Evolutionary conservation across 1,284 basidiomycete genomes (phyloP).

Genomic region (Taiwanofungus camphoratus): DNA sequence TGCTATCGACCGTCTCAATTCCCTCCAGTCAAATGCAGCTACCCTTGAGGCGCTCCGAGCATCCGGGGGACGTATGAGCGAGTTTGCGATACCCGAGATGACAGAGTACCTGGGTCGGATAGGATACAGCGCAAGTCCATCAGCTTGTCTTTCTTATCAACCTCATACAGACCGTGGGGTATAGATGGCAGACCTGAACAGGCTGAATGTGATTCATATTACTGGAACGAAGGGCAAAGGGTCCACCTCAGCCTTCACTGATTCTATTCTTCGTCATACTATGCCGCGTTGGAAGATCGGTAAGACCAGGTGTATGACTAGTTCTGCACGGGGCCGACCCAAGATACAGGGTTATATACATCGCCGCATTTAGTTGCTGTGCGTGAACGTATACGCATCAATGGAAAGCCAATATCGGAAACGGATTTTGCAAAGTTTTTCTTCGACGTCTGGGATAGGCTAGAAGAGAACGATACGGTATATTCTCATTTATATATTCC

Average conservation of each 20-base stretch:
- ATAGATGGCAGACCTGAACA: conserved; percentile 80
- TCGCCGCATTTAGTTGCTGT: conserved; percentile 97
- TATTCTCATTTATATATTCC: conserved; percentile 14
- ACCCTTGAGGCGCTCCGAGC: conserved; percentile 81
- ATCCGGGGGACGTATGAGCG: conserved; percentile 64
- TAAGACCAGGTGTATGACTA: conserved; percentile 23
- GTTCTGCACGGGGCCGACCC: background rate
- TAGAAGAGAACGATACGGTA: conserved; percentile 67
- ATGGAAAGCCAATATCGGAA: conserved; percentile 87
- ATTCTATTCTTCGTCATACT: conserved; percentile 64
- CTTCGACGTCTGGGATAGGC: conserved; percentile 93
- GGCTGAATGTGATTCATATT: conserved; percentile 91
- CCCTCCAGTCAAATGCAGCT: conserved; percentile 92
- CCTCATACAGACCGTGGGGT: conserved; percentile 11
- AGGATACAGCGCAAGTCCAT: conserved; percentile 70
- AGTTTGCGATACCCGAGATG: conserved; percentile 84
- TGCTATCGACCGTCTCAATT: conserved; percentile 85
- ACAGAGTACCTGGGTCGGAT: conserved; percentile 85
- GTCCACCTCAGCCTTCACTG: conserved; percentile 90
- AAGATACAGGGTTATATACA: conserved; percentile 79
- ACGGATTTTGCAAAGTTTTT: conserved; percentile 87
- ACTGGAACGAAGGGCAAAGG: conserved; percentile 99
- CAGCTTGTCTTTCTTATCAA: conserved; percentile 6
- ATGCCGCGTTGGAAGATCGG: conserved; percentile 71
- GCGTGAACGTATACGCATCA: conserved; percentile 92